Evolutionary conservation across 1,284 basidiomycete genomes (phyloP).

Genomic region (Pisolithus thermaeus): DNA sequence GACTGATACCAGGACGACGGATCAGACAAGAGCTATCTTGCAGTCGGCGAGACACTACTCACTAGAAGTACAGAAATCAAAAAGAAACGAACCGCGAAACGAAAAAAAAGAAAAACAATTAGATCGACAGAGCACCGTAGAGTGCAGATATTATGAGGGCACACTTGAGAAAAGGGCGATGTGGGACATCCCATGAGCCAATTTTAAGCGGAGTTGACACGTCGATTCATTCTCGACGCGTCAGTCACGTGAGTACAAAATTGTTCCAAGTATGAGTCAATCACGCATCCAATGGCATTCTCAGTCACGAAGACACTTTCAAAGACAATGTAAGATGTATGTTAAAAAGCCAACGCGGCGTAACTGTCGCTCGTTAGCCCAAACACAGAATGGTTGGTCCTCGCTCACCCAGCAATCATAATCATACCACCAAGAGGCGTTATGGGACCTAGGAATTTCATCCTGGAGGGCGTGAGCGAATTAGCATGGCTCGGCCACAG

Average conservation of each 20-base stretch:
- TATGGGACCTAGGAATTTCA: slow-evolving; percentile 63
- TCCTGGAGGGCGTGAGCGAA: slow-evolving; percentile 30
- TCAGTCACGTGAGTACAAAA: slow-evolving; percentile 19
- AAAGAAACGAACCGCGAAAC: not conserved
- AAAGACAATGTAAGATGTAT: no score
- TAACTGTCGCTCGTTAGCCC: slow-evolving; percentile 36
- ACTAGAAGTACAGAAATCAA: slow-evolving; percentile 4
- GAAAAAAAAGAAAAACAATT: not conserved
- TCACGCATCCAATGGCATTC: not conserved
- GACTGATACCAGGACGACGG: not conserved
- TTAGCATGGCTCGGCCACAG: not conserved
- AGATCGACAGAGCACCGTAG: not conserved
- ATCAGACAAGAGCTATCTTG: not conserved
- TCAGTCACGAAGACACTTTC: no score
- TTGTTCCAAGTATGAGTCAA: not conserved
- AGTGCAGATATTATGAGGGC: slow-evolving; percentile 6
- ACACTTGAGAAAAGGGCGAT: slow-evolving; percentile 9
- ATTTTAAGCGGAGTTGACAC: slow-evolving; percentile 39
- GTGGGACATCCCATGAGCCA: slow-evolving; percentile 20
- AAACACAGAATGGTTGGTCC: not conserved
- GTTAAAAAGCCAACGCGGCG: slow-evolving; percentile 44
- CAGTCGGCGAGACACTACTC: slow-evolving; percentile 2
- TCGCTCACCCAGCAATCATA: slow-evolving; percentile 74
- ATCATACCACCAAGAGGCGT: slow-evolving; percentile 70
- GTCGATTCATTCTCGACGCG: slow-evolving; percentile 22